Base-by-base conservation (phyloP, 495 filamentous ascomycete genomes). In the Podospora sp. region DNA sequence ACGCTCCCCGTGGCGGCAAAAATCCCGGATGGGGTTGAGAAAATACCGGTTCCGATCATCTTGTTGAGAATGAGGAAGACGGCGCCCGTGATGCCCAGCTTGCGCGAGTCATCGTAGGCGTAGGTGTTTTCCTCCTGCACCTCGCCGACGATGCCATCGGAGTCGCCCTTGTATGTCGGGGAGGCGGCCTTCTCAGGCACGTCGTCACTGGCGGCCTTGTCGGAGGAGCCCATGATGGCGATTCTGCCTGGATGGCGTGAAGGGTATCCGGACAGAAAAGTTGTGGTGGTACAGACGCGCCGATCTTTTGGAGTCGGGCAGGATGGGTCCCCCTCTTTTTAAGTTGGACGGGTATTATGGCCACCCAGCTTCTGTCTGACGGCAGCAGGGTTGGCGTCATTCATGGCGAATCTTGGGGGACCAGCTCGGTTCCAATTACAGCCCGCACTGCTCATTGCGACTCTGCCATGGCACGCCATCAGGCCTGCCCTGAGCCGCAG, bases 1-100 rank as follows among this genome's bases (percentile, higher is more conserved):
- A 78, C 76, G 21, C 75, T 77, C 3, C 76, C 76, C 24, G 78
- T 85, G 1, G 80, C 80, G 21, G 79, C 72, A 40, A 83, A 80
- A 62, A 87, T 83, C 33, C 73, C 76, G 0, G 80, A 81, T 0
- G 85, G 84, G 0, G 83, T 86, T 7, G 80, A 84, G 66, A 85
- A 86, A 25, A 87, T 80, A 60, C 84, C 84, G 9, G 84, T 85
- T 50, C 84, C 82, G 35, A 85, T 83, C 83, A 86, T 85, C 72
- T 84, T 84, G 71, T 86, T 86, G 66, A 85, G 66, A 52, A 85
- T 86, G 46, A 84, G 68, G 64, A 84, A 86, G 11, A 83, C 81
- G 50, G 84, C 77, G n/a, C 82, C 81, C 2, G 79, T 81, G 55
- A 84, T 72, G 27, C 84, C 84, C 21, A 86, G 73, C 71, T 85